These are phyloP conservation scores for Jasminum sambac DNA, from an alignment of 257 asterid genomes.

Conservation along the genomic window DNA sequence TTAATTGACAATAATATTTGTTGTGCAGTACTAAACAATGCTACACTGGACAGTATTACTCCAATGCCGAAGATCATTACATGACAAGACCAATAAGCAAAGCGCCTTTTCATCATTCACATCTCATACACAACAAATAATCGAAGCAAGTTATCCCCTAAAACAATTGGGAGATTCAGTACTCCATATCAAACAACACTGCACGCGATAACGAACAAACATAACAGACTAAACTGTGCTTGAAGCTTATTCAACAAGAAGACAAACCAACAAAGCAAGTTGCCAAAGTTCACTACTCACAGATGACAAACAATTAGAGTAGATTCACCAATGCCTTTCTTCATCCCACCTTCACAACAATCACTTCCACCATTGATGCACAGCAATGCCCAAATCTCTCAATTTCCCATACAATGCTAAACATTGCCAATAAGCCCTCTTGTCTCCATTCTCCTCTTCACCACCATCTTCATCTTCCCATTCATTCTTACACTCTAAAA, in stretches of 20 bases:
- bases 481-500: slow-evolving; percentile 73
- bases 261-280: neutral
- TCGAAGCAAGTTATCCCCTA: neutral
- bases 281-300: neutral
- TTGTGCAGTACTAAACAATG: neutral
- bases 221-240: neutral
- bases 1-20: too few relatives aligned
- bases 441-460: slow-evolving; percentile 33
- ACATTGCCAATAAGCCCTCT: slow-evolving; percentile 89
- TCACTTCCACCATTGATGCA: slow-evolving; percentile 88
- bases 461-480: slow-evolving; percentile 40
- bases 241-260: neutral
- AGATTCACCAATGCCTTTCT: neutral
- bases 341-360: slow-evolving; percentile 33
- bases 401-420: slow-evolving; percentile 72
- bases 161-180: too few relatives aligned
- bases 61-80: neutral
- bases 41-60: neutral
- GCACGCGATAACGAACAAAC: neutral
- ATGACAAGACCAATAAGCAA: neutral
- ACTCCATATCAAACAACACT: neutral
- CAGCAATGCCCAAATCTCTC: slow-evolving; percentile 80
- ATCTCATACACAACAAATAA: neutral
- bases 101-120: neutral
- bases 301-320: neutral